Evolutionary conservation across 345 rosid species (phyloP).

Genomic region (Pistacia atlantica): DNA sequence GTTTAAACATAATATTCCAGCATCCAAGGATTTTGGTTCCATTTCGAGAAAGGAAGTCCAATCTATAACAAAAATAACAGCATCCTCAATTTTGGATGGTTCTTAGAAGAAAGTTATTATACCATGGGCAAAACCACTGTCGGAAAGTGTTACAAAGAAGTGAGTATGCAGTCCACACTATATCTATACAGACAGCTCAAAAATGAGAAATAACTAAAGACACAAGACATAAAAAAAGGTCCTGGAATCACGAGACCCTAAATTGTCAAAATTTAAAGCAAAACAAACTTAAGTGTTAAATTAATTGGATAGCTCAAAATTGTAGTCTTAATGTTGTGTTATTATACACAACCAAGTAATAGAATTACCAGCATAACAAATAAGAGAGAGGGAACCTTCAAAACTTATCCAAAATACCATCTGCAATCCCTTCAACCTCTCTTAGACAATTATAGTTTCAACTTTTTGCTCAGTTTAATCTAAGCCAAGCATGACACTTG

Average conservation of each 20-base stretch:
- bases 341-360: too few species aligned
- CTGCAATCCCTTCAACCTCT: not conserved
- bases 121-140: not conserved
- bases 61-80: not conserved
- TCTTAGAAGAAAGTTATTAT: too few species aligned
- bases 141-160: not conserved
- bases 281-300: too few species aligned
- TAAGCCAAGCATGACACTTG: not conserved
- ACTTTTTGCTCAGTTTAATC: not conserved
- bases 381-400: not conserved
- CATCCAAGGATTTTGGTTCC: conserved; percentile 4
- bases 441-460: not conserved
- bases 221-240: too few species aligned
- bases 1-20: not conserved
- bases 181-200: too few species aligned
- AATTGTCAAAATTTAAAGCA: too few species aligned
- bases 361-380: too few species aligned
- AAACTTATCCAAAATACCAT: not conserved
- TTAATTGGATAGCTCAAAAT: too few species aligned
- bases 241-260: too few species aligned
- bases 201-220: too few species aligned
- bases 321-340: too few species aligned
- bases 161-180: not conserved
- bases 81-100: not conserved
- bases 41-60: not conserved